Base-by-base conservation (phyloP, 441 rosid species). In the Kokia cookei region DNA sequence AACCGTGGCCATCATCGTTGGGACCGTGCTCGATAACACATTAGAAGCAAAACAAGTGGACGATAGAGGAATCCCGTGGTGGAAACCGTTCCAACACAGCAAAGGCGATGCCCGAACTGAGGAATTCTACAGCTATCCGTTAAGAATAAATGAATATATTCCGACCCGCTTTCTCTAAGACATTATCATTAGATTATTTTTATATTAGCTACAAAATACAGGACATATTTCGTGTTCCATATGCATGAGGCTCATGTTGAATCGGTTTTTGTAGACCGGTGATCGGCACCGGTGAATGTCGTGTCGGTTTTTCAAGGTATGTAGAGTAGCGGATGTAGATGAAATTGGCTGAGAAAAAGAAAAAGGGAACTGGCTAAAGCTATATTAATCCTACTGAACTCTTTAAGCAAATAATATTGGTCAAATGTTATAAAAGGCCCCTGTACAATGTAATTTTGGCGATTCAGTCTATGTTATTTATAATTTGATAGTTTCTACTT, bases 41-140 rank as follows among this genome's bases (percentile, higher is more conserved):
- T 85, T 95, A 1, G 93, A 91, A 0, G 86, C 94, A 0, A 73
- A 72, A 64, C 69, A 76, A 2, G 55, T 17, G 2, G 27, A n/a
- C 0, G 99, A 87, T 64, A 88, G 99, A 85, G 99, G 99, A 77
- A 57, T 86, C 53, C 80, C 84, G 1, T 95, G 99, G 99, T 95
- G 96, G 99, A 80, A 53, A 67, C 99, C 99, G 1, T 95, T 95
- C 89, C 96, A 87, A 81, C 77, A 75, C 62, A 77, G 87, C 72
- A 57, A 80, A 2, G 97, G 99, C 61, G 99, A 95, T 51, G 1
- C 0, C 2, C 80, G 99, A 82, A 93, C 84, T 0, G 88, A 80
- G 0, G 99, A 93, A 82, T 95, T 91, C 78, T 95, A 95, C 80
- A 81, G 86, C 47, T 72, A 83, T 47, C 99, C 98, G 2, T 75